phyloP scores from a whole-genome alignment of 2,329 filamentous ascomycete species.

The Periconia sp. region DNA sequence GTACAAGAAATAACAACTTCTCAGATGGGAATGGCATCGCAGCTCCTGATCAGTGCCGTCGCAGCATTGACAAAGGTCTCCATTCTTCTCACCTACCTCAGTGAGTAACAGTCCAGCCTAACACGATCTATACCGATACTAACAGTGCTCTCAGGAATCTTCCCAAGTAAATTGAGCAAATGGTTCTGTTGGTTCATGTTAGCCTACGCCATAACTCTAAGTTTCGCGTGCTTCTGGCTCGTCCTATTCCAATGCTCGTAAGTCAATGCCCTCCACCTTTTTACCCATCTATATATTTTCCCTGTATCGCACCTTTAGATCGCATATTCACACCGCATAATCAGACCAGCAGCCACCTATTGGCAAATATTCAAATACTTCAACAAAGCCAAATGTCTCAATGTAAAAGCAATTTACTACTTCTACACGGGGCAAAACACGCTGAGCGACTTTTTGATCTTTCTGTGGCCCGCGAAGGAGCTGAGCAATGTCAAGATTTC shows the following conservation, averaged over 20 bases:
- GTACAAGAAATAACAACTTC: background rate
- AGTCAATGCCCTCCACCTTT: background rate
- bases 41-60: conserved; percentile 12
- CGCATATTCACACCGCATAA: background rate
- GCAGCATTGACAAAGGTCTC: conserved; percentile 16
- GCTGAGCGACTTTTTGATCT: conserved; percentile 32
- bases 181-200: conserved; percentile 20
- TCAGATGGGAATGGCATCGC: conserved; percentile 12
- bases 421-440: conserved; percentile 26
- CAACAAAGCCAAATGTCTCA: conserved; percentile 20
- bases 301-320: background rate
- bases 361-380: conserved; percentile 30
- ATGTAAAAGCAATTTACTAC: conserved; percentile 28
- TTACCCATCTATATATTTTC: too few relatives aligned
- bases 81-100: conserved; percentile 3
- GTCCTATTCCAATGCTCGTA: conserved; percentile 20
- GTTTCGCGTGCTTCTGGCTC: conserved; percentile 9
- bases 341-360: conserved; percentile 22
- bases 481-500: conserved; percentile 19
- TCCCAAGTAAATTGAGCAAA: conserved; percentile 13
- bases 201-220: conserved; percentile 9
- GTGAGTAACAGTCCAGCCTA: background rate
- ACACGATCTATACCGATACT: background rate
- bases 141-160: conserved; percentile 6
- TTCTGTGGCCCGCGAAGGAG: conserved; percentile 23